phyloP scores from a whole-genome alignment of 345 rosid genomes.

The Aegle marmelos region DNA sequence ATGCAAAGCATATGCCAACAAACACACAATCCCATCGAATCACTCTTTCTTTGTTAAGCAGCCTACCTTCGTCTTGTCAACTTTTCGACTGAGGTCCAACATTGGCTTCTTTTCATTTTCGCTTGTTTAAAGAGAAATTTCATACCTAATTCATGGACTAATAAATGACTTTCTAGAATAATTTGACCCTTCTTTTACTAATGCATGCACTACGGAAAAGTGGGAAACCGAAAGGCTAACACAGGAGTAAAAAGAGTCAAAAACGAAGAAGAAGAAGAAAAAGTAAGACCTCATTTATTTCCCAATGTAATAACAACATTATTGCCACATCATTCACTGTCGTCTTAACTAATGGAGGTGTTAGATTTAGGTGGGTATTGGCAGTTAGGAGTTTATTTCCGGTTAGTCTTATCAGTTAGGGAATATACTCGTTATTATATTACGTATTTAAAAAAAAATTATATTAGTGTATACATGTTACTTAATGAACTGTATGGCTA shows the following conservation, averaged over 20 bases:
- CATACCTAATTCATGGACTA: constrained; percentile 6
- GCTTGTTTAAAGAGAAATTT: not conserved
- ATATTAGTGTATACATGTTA: not conserved
- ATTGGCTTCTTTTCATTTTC: constrained; percentile 2
- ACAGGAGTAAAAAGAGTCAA: not conserved
- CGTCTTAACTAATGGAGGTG: not conserved
- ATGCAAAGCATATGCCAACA: constrained; percentile 25
- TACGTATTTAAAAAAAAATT: not conserved
- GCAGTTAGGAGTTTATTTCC: constrained; percentile 36
- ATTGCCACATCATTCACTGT: not conserved
- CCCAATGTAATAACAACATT: not conserved
- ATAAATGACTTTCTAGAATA: not conserved
- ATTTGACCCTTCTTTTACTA: not conserved
- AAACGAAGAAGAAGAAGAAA: not conserved
- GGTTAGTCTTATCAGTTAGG: constrained; percentile 19
- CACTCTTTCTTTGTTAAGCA: not conserved
- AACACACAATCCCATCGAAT: constrained; percentile 18
- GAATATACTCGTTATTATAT: constrained; percentile 16
- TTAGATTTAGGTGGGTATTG: constrained; percentile 22
- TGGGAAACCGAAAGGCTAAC: not conserved
- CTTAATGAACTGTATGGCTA: not conserved
- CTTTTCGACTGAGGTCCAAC: constrained; percentile 15
- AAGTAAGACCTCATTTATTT: not conserved
- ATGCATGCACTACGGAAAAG: constrained; percentile 1
- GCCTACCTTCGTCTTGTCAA: constrained; percentile 13